Evolutionary conservation across 2,329 filamentous ascomycete genomes (phyloP), one percentile per base, ranked within the genome.

Genomic region (Madurella mycetomatis): DNA sequence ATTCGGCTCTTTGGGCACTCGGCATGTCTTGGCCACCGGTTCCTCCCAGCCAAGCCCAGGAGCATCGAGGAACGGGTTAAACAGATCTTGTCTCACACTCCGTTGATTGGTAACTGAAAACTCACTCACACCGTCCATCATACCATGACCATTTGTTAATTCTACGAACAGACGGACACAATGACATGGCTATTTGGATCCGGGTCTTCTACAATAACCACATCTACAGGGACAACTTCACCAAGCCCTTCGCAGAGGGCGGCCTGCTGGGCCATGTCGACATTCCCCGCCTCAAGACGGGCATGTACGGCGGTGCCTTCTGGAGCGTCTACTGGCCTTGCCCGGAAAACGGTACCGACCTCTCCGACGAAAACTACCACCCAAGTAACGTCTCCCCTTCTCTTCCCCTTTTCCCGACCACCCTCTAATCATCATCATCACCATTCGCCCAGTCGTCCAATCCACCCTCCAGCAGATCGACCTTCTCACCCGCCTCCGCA

Each of bases 281-380:
- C 68, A 73, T 96, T 9, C 85, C 87, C 1, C 83, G 92, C 5
- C 77, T 96, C 46, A 77, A 81, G 37, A 70, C 82, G 47, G 91
- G 92, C 1, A 77, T 79, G 61, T 83, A 86, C 58, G 91, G 91
- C 40, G 92, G 91, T 52, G 85, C 88, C n/a, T 96, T 96, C 69
- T 96, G 92, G 92, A 92, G 87, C 67, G 90, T 94, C 9, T 97
- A 80, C 64, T 83, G 87, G 41, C 82, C 82, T 0, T 96, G 92
- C 66, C 91, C 92, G 0, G 69, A 71, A 11, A 83, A 92, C 64
- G 83, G 82, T 45, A 79, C 79, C 4, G 84, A 95, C 69, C 91
- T 89, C 65, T 87, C 86, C 0, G 81, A 91, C 64, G 80, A 78
- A 50, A 87, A 84, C 65, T 66, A 64, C 50, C 41, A 51, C 11